phyloP scores from a whole-genome alignment of 306 rosid genomes.

The Albizia julibrissin region DNA sequence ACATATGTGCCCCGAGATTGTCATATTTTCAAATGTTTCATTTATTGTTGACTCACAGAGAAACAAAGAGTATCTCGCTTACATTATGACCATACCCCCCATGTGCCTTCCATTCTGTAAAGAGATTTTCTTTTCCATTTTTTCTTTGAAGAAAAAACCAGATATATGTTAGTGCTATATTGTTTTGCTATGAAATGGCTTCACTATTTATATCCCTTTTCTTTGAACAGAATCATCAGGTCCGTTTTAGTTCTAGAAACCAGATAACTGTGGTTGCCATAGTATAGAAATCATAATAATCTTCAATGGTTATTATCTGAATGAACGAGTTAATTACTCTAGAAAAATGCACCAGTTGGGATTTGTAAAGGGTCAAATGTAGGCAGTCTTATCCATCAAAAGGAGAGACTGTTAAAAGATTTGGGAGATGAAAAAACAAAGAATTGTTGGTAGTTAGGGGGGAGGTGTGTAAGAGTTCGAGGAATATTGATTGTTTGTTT shows the following conservation, averaged over 20 bases:
- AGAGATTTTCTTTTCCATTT: conserved; percentile 40
- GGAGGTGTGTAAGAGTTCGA: conserved; percentile 6
- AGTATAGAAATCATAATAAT: not conserved
- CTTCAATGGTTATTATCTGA: not conserved
- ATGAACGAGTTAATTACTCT: not conserved
- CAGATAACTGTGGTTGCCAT: not conserved
- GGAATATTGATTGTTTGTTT: conserved; percentile 8
- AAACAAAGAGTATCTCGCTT: conserved; percentile 33
- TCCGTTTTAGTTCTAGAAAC: conserved; percentile 1
- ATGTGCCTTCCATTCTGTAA: conserved; percentile 56
- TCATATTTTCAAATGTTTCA: conserved; percentile 28
- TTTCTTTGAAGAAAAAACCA: conserved; percentile 24
- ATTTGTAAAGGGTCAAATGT: too few species aligned
- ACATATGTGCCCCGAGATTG: conserved; percentile 32
- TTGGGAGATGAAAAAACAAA: not conserved
- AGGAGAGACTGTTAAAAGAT: not conserved
- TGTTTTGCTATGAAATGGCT: conserved; percentile 46
- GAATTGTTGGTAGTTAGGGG: conserved; percentile 36
- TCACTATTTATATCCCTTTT: conserved; percentile 21
- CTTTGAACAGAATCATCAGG: conserved; percentile 10
- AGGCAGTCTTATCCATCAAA: not conserved
- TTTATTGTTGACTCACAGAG: conserved; percentile 24
- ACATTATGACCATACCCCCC: conserved; percentile 53
- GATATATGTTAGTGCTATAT: conserved; percentile 30
- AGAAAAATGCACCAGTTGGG: too few species aligned